These are phyloP conservation scores for Psilocybe azurescens DNA, from an alignment of 768 basidiomycete species.

Conservation along the genomic window DNA sequence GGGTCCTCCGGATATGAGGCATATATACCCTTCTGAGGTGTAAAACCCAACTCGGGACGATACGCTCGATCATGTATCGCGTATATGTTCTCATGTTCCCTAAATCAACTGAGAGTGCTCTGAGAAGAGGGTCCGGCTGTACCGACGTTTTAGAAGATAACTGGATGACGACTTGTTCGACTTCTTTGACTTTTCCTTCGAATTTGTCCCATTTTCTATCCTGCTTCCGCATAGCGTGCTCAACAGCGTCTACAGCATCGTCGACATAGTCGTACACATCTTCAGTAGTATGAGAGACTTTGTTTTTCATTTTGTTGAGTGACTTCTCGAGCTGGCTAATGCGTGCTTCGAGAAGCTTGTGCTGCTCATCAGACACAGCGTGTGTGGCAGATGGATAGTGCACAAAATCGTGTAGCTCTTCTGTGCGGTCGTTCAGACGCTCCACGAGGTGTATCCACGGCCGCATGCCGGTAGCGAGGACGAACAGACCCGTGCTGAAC, in stretches of 20 bases:
- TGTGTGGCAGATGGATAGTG: slow-evolving; percentile 55
- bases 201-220: slow-evolving; percentile 53
- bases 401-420: slow-evolving; percentile 66
- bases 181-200: slow-evolving; percentile 37
- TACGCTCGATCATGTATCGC: slow-evolving; percentile 7
- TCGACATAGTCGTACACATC: slow-evolving; percentile 68
- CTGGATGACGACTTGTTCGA: slow-evolving; percentile 32
- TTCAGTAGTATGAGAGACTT: slow-evolving; percentile 47
- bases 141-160: slow-evolving; percentile 7
- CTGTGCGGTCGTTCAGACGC: slow-evolving; percentile 65
- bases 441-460: slow-evolving; percentile 78
- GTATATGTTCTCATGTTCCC: slow-evolving; percentile 2
- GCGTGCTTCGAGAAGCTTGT: slow-evolving; percentile 44
- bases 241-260: slow-evolving; percentile 57
- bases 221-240: slow-evolving; percentile 53
- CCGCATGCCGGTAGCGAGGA: slow-evolving; percentile 79
- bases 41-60: slow-evolving; percentile 12
- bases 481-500: slow-evolving; percentile 81
- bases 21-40: neutral
- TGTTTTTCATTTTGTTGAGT: slow-evolving; percentile 45
- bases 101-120: slow-evolving; percentile 4
- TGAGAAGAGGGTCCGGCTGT: neutral
- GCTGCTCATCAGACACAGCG: slow-evolving; percentile 33
- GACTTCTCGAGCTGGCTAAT: slow-evolving; percentile 54
- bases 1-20: neutral